Evolutionary conservation across 192 early-diverging fungal species (phyloP), one percentile per base, ranked within the genome.

Genomic region (Gigaspora rosea): DNA sequence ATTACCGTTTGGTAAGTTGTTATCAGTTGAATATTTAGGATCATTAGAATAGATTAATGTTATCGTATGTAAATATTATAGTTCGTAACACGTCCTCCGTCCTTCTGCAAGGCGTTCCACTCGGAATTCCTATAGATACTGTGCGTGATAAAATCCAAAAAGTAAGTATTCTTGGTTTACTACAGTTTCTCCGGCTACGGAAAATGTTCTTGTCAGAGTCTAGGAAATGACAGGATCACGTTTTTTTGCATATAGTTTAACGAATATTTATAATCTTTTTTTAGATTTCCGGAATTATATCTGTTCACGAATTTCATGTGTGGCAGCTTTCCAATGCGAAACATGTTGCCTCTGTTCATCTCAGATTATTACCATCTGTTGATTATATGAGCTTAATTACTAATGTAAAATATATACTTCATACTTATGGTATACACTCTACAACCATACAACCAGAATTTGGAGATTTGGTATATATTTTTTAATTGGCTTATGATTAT

Each of bases 401-500:
- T 18, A 70, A 84, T 13, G 89, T 97, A 78, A 94, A 95, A 85
- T 79, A 76, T n/a, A 80, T 91, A 22, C 87, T 98, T 83, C 95
- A 96, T 78, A 71, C 79, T 2, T 83, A 89, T 71, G 95, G 95
- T 15, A 85, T 98, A 49, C 96, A 98, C 78, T 92, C 92, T 27
- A 93, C 92, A 1, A 96, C 95, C 3, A 91, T 97, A 56, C 96
- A 97, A 82, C 95, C 95, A 16, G 96, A 97, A 82, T 95, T 95
- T 51, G 7, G 47, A 61, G 5, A 64, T 32, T 62, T 13, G n/a
- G 47, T 49, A 47, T 41, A 22, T 67, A 56, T 22, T 33, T 73
- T 36, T 73, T 66, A 66, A 58, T 61, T 32, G 6, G 8, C 48
- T 73, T 20, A 41, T 62, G 20, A 12, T 59, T 27, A 47, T 4